A percentile compares a stretch with the other conserved stretches of the same genome.
Evolutionary conservation across 2,329 filamentous ascomycete genomes (phyloP).

Genomic region (Cytospora leucostoma): DNA sequence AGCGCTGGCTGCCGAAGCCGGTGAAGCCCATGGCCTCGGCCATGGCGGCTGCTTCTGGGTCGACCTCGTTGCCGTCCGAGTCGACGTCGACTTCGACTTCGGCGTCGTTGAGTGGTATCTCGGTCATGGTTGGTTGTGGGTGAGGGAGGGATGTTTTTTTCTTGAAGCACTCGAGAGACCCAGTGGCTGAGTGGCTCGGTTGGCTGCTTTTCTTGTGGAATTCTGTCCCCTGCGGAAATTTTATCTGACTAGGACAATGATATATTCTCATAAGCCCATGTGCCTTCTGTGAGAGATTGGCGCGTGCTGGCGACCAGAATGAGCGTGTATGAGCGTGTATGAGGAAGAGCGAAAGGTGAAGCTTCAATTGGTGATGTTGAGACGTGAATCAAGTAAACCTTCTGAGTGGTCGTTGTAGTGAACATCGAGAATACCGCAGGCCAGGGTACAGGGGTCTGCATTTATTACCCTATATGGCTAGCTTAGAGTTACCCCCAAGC

Average conservation of each 20-base stretch:
- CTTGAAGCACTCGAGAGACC: neutral
- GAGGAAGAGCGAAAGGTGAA: neutral
- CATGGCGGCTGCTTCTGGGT: constrained; percentile 52
- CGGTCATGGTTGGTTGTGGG: constrained; percentile 15
- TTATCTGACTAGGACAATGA: too few relatives aligned
- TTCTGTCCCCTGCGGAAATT: neutral
- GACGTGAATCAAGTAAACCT: neutral
- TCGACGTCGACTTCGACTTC: neutral
- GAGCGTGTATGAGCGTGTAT: neutral
- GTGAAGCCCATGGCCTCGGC: constrained; percentile 73
- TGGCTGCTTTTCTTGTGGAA: neutral
- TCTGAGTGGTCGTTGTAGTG: neutral
- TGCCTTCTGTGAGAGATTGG: neutral
- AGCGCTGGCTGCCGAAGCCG: constrained; percentile 61
- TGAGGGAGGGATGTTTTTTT: neutral
- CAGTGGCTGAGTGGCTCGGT: neutral
- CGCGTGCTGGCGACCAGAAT: neutral
- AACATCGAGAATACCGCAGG: neutral
- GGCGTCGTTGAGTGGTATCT: neutral
- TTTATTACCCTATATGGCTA: constrained; percentile 3
- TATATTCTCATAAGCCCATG: neutral
- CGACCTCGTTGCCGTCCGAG: constrained; percentile 14
- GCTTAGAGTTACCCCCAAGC: neutral
- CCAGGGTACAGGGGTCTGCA: neutral
- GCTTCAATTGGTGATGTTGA: neutral